A percentile compares a stretch with the other conserved stretches of the same genome.
phyloP scores from a whole-genome alignment of 352 stramenopile genomes.

The Pythium scleroteichum region DNA sequence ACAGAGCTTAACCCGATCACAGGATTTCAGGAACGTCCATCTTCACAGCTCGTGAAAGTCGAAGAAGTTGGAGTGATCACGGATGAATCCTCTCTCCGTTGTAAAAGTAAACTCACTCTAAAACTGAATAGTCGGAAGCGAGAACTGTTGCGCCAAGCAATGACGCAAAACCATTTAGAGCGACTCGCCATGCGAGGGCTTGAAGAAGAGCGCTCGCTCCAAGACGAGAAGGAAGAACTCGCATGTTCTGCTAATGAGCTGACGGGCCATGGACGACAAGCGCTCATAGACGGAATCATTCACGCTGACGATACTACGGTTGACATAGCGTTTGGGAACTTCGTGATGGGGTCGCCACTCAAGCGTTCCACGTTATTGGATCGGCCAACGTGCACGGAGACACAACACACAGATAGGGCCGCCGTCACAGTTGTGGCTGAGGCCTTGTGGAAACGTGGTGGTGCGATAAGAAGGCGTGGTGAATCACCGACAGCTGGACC shows the following conservation, averaged over 20 bases:
- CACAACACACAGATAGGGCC: neutral
- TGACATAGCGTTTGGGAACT: slow-evolving; percentile 26
- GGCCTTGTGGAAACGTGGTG: slow-evolving; percentile 57
- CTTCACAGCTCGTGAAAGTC: slow-evolving; percentile 38
- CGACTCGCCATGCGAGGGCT: slow-evolving; percentile 5
- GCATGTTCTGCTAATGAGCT: too few relatives aligned
- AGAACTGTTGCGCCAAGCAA: slow-evolving; percentile 33
- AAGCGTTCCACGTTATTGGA: neutral
- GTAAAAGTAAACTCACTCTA: neutral
- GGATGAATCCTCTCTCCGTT: too few relatives aligned
- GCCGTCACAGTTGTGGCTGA: slow-evolving; percentile 26
- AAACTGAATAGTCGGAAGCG: slow-evolving; percentile 28
- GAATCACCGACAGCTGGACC: neutral
- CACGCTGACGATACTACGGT: slow-evolving; percentile 1
- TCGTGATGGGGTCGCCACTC: slow-evolving; percentile 8
- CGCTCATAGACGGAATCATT: slow-evolving; percentile 1
- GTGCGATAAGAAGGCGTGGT: slow-evolving; percentile 13
- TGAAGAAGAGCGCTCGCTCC: neutral
- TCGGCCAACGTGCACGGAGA: neutral
- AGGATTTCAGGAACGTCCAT: slow-evolving; percentile 33
- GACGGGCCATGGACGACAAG: too few relatives aligned
- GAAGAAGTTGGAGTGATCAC: neutral
- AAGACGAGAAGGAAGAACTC: neutral
- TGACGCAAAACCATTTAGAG: slow-evolving; percentile 26
- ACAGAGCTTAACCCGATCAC: slow-evolving; percentile 47